phyloP scores from a whole-genome alignment of 169 alveolate genomes.

The Eimeria sp. region DNA sequence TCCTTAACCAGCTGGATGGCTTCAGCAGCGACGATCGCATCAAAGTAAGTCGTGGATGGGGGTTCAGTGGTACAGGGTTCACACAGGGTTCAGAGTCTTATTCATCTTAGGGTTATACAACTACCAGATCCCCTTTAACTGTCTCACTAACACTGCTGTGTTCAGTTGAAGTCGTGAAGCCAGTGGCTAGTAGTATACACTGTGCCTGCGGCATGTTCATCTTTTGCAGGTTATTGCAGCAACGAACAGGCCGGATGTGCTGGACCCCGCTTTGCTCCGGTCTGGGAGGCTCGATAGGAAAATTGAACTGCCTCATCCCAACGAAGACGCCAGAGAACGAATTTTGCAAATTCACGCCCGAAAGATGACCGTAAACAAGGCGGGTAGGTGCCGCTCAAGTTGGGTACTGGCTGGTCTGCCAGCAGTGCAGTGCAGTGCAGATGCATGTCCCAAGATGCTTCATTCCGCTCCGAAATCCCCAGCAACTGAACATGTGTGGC shows the following conservation, averaged over 20 bases:
- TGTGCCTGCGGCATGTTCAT: not conserved
- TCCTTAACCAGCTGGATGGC: constrained; percentile 98
- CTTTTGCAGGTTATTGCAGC: constrained; percentile 96
- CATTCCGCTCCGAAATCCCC: too few species aligned
- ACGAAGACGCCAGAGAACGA: constrained; percentile 97
- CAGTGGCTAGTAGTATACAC: not conserved
- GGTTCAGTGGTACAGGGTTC: not conserved
- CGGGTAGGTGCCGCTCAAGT: constrained; percentile 82
- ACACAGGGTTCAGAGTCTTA: too few species aligned
- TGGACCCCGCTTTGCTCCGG: constrained; percentile 99
- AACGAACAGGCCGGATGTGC: constrained; percentile 99
- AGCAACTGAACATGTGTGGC: not conserved
- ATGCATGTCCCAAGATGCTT: not conserved
- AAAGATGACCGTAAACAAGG: constrained; percentile 99
- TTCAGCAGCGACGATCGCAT: constrained; percentile 95
- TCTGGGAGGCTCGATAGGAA: constrained; percentile 99
- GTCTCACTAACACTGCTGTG: too few species aligned
- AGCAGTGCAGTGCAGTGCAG: not conserved
- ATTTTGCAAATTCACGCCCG: constrained; percentile 99
- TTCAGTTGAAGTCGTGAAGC: too few species aligned
- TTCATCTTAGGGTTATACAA: too few species aligned
- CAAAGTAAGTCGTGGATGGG: constrained; percentile 86
- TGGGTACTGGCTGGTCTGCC: not conserved
- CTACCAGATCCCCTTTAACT: too few species aligned
- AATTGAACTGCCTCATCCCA: constrained; percentile 99